Evolutionary conservation across 2,329 filamentous ascomycete species (phyloP).

Genomic region (Metarhizium humberi): DNA sequence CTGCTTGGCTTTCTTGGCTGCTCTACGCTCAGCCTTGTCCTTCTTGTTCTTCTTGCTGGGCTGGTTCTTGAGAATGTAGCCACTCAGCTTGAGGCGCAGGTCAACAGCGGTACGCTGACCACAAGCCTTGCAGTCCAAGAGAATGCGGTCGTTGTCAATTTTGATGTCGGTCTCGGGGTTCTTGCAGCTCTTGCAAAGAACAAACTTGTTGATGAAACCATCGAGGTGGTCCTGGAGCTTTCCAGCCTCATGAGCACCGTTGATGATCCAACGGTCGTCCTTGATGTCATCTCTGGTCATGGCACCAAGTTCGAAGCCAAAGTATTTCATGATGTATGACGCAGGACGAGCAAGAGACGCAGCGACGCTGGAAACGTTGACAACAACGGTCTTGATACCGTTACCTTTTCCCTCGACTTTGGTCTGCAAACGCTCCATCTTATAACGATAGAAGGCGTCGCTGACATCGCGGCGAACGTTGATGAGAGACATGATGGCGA

Average conservation of each 20-base stretch:
- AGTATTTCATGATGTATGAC: conserved; percentile 98
- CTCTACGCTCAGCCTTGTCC: conserved; percentile 88
- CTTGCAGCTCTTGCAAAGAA: conserved; percentile 99
- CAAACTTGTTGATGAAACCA: conserved; percentile 96
- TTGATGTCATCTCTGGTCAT: conserved; percentile 97
- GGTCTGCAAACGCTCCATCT: conserved; percentile 98
- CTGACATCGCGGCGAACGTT: conserved; percentile 97
- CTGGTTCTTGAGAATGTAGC: conserved; percentile 95
- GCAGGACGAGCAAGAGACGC: conserved; percentile 86
- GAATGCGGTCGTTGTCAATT: conserved; percentile 87
- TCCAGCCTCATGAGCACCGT: conserved; percentile 86
- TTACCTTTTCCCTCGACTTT: conserved; percentile 99
- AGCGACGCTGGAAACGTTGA: conserved; percentile 92
- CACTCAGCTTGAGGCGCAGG: conserved; percentile 86
- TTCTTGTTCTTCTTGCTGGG: conserved; percentile 84
- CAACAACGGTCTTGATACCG: conserved; percentile 96
- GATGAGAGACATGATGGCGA: conserved; percentile 84
- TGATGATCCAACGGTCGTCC: conserved; percentile 99
- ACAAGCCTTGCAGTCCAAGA: conserved; percentile 97
- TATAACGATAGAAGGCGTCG: conserved; percentile 99
- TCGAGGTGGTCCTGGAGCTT: conserved; percentile 98
- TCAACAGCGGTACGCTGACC: conserved; percentile 90
- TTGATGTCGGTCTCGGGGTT: conserved; percentile 96
- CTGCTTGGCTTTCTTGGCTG: conserved; percentile 83
- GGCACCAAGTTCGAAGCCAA: conserved; percentile 95